A percentile compares a stretch with the other conserved stretches of the same genome.
Conservation (phyloP, 2,329 filamentous ascomycete species). For the Diaporthe ilicicola region DNA sequence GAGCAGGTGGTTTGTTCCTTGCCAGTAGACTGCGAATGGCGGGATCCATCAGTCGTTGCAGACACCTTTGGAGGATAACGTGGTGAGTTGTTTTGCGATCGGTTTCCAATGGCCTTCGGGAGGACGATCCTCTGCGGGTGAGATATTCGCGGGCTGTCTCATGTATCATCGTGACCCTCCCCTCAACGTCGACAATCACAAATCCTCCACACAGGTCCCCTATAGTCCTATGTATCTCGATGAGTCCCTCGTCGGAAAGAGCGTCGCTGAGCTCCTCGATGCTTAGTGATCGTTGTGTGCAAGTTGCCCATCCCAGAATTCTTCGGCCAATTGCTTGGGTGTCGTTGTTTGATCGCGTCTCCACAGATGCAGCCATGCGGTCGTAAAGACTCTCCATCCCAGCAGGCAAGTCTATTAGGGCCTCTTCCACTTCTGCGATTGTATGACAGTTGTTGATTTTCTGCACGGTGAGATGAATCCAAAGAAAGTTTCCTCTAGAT, state of each 20-base stretch:
- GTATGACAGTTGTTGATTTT: conserved; percentile 41
- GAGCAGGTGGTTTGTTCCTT: conserved; percentile 23
- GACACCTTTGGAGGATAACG: conserved; percentile 37
- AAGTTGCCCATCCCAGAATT: conserved; percentile 40
- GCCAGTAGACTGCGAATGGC: conserved; percentile 30
- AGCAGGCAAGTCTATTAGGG: conserved; percentile 40
- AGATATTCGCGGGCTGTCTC: conserved; percentile 48
- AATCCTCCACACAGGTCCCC: conserved; percentile 43
- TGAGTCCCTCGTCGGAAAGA: conserved; percentile 18
- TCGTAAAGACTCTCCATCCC: conserved; percentile 45
- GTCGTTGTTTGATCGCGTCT: conserved; percentile 7
- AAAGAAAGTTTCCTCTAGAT: conserved; percentile 45
- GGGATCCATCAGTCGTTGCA: conserved; percentile 34
- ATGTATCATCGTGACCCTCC: conserved; percentile 43
- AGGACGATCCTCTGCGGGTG: neutral
- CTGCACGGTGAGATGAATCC: conserved; percentile 42
- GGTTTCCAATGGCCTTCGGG: conserved; percentile 31
- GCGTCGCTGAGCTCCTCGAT: conserved; percentile 38
- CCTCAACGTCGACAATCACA: conserved; percentile 41
- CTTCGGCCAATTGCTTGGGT: conserved; percentile 33
- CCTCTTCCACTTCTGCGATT: conserved; percentile 36
- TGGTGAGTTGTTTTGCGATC: conserved; percentile 33
- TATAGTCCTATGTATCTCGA: conserved; percentile 35
- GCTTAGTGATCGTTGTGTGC: conserved; percentile 37
- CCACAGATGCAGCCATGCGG: conserved; percentile 42